Conservation (phyloP, 1,284 basidiomycete species). For the Cryptococcus wingfieldii region DNA sequence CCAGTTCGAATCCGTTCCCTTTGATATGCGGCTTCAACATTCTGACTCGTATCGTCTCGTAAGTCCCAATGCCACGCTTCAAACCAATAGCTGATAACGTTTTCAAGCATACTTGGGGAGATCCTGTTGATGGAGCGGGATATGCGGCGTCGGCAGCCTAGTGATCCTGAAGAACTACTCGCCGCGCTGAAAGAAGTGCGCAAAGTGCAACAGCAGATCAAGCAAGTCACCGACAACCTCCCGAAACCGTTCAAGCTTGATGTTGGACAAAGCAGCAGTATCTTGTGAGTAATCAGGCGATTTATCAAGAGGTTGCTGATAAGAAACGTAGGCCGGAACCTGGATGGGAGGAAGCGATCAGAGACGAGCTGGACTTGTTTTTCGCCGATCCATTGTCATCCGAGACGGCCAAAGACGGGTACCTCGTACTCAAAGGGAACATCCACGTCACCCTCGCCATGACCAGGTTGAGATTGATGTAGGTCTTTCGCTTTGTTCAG, state of each 20-base stretch:
- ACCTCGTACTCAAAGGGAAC: constrained; percentile 26
- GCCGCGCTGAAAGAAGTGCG: constrained; percentile 14
- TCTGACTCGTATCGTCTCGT: constrained; percentile 21
- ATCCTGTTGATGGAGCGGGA: constrained; percentile 22
- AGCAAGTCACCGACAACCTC: constrained; percentile 13
- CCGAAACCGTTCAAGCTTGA: constrained; percentile 21
- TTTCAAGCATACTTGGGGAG: constrained; percentile 22
- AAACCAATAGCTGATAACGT: not conserved
- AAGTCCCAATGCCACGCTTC: not conserved
- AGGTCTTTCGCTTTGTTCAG: not conserved
- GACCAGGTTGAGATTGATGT: constrained; percentile 24
- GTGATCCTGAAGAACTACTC: constrained; percentile 20
- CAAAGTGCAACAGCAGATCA: constrained; percentile 12
- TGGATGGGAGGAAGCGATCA: constrained; percentile 25
- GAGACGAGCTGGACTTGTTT: constrained; percentile 27
- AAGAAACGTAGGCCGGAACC: constrained; percentile 11
- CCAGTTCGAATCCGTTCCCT: constrained; percentile 15
- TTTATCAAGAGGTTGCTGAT: not conserved
- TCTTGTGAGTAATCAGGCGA: constrained; percentile 7
- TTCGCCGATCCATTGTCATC: constrained; percentile 19
- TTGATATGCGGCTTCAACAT: constrained; percentile 25
- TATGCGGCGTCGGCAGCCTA: constrained; percentile 15
- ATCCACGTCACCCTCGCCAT: constrained; percentile 31
- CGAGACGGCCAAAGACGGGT: constrained; percentile 25
- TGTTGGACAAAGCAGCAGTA: constrained; percentile 2